Conservation (phyloP, 352 stramenopile genomes). For the Phytophthora hibernalis region DNA sequence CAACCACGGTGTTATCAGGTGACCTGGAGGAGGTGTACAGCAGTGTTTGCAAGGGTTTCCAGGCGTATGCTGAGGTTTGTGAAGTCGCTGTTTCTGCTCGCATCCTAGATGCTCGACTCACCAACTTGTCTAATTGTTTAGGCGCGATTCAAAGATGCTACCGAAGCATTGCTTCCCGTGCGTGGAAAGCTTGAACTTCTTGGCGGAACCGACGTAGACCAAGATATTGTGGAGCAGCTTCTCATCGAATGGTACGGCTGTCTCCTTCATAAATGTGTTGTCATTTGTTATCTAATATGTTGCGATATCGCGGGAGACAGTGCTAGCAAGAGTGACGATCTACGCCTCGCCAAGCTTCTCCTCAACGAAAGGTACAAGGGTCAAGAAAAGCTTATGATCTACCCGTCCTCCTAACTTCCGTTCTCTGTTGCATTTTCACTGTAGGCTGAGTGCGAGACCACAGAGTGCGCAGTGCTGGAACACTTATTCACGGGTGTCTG, state of each 20-base stretch:
- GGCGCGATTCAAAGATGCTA: constrained; percentile 65
- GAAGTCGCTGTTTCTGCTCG: background rate
- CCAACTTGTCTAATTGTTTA: constrained; percentile 18
- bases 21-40: constrained; percentile 57
- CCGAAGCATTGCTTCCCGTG: constrained; percentile 58
- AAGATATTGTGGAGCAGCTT: constrained; percentile 79
- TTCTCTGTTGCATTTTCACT: background rate
- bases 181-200: constrained; percentile 76
- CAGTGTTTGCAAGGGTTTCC: constrained; percentile 69
- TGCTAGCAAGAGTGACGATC: constrained; percentile 70
- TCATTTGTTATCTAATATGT: background rate
- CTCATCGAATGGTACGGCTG: constrained; percentile 76
- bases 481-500: constrained; percentile 75
- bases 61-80: constrained; percentile 71
- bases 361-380: constrained; percentile 74
- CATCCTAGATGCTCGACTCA: background rate
- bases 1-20: constrained; percentile 16
- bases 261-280: background rate
- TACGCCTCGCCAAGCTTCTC: constrained; percentile 79
- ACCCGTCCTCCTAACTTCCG: constrained; percentile 3
- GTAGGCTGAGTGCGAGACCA: constrained; percentile 69
- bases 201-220: constrained; percentile 72
- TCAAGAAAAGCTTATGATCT: background rate
- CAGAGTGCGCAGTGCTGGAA: constrained; percentile 88
- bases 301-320: constrained; percentile 30